Base-by-base conservation (phyloP, 306 rosid genomes). In the Castanopsis chinensis region DNA sequence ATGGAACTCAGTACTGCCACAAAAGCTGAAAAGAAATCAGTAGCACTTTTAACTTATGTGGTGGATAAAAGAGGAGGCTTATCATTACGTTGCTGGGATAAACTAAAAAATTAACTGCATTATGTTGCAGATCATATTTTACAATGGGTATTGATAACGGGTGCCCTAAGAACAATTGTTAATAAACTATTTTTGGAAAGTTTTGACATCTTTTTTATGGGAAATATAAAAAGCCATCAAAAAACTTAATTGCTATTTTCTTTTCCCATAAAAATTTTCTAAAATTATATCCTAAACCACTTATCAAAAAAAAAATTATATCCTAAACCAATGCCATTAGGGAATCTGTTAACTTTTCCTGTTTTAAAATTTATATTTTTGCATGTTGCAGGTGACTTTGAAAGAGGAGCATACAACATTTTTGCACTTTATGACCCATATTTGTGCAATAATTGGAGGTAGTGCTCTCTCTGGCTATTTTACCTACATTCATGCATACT, bases 381-480 rank as follows among this genome's bases (percentile, higher is more conserved):
- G 23, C 75, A 55, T 88, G 68, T 76, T 87, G 78, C 93, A 94
- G 97, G 98, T 94, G 85, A 92, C 83, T 61, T 89, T 88, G 49
- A 92, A 81, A 79, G 98, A 90, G 84, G 94, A 89, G 79, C 96
- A 85, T 74, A 84, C 65, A 65, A 92, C 97, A 19, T 92, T 92
- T 83, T 82, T 92, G 59, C 98, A 94, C 76, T 94, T 94, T 85
- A 57, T 94, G 88, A 94, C 98, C 76, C 87, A 90, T 79, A 33
- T 94, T 77, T 92, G 90, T 82, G 98, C 98, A 76, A 92, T 94
- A 69, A 67, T 94, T 81, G 98, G 98, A 90, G 98, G 98, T 94
- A 90, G 6, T 58, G 17, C 37, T 67, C 70, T 71, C 52, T 55
- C 80, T 71, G 71, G 14, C 19, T 21, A 6, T 25, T 7, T 23